Conservation (phyloP, 129 eudicot species). For the Silybum marianum region DNA sequence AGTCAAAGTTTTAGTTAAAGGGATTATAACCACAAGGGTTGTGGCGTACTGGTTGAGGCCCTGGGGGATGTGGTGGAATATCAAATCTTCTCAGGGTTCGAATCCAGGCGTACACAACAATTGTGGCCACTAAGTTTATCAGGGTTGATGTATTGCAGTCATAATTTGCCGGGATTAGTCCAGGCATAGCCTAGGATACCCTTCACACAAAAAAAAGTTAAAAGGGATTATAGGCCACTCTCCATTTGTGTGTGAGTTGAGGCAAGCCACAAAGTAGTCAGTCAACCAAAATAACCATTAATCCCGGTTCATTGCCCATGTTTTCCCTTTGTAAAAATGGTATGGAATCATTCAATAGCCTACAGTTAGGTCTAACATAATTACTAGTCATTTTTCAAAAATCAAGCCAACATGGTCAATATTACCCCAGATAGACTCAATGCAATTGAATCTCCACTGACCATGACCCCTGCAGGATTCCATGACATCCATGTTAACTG, state of each 20-base stretch:
- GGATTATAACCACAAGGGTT: too few relatives aligned
- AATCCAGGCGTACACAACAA: too few relatives aligned
- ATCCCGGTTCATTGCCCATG: background rate
- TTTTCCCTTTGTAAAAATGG: background rate
- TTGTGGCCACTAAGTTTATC: too few relatives aligned
- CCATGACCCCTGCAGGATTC: background rate
- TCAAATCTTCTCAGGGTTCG: too few relatives aligned
- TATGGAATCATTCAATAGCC: background rate
- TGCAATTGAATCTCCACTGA: background rate
- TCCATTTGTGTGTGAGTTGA: background rate
- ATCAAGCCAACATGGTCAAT: background rate
- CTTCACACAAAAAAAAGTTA: too few relatives aligned
- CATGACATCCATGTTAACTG: background rate
- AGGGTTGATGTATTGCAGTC: too few relatives aligned
- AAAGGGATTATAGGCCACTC: background rate
- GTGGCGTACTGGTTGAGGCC: too few relatives aligned
- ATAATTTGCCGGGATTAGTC: too few relatives aligned
- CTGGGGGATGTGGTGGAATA: too few relatives aligned
- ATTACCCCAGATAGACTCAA: background rate
- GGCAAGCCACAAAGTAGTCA: background rate
- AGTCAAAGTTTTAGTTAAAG: background rate
- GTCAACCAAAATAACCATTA: background rate
- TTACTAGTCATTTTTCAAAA: background rate
- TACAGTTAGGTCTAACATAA: background rate
- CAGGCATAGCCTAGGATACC: too few relatives aligned